Base-by-base conservation (phyloP, 352 stramenopile species). In the Phytophthora citricola region DNA sequence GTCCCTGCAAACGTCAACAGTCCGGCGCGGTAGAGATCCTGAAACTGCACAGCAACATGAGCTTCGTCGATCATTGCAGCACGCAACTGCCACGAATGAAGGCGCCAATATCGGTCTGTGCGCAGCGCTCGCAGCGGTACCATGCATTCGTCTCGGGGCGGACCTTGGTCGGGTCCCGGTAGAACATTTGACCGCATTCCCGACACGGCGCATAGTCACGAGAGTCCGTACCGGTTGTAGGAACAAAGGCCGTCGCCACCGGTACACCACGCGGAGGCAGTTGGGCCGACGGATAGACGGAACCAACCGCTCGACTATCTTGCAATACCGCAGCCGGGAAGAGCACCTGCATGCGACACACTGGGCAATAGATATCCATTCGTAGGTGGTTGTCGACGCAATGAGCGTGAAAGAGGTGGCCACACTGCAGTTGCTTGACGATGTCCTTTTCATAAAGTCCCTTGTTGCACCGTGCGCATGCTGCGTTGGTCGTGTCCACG, bases 81-180 rank as follows among this genome's bases (percentile, higher is more conserved):
- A 61, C 61, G 54, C 85, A 93, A 40, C 83, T 92, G 20, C 64
- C 72, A 4, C 80, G 78, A 9, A 88, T 39, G 44, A 91, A 75
- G 3, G 79, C 63, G 27, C 85, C 53, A 34, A 81, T 81, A 60
- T 92, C 76, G 27, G 69, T 77, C 5, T 62, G 65, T 29, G 81
- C 75, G 57, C 85, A 93, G 48, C 72, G 65, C 20, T 81, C 60
- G 59, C 85, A 93, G 44, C 85, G 79, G 57, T 89, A 91, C 78
- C 82, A 93, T 3, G 68, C 83, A 45, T 81, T 87, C 4, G 85
- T 92, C 31, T 90, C 81, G 0, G 85, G 83, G 1, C 73, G 78
- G 14, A 91, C 69, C 22, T 74, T 79, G 6, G 40, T 60, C 1
- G 66, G 74, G 41, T 92, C 78, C 4, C 85, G 75, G 34, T 92